A percentile compares a stretch with the other conserved stretches of the same genome.
phyloP scores from a whole-genome alignment of 2,329 filamentous ascomycete genomes.

The Cryphonectria carpinicola region DNA sequence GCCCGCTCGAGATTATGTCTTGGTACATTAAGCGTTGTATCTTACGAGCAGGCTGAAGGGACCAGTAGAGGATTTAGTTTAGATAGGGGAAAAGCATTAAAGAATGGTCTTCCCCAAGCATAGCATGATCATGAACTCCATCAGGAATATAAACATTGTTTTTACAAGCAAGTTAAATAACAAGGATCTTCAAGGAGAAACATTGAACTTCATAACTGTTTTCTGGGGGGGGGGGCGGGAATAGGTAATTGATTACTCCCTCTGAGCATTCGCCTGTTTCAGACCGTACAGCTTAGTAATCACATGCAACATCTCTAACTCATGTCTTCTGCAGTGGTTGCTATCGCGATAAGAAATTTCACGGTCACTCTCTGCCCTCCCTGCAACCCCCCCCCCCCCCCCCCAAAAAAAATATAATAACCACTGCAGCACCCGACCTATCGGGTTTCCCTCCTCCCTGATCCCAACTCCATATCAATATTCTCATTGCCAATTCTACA shows the following conservation, averaged over 20 bases:
- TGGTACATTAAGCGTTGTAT: not conserved
- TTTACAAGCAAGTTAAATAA: not conserved
- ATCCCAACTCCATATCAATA: not conserved
- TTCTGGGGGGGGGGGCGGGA: too few relatives aligned
- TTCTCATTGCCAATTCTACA: slow-evolving; percentile 1
- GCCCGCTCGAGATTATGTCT: not conserved
- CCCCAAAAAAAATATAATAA: not conserved
- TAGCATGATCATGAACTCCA: not conserved
- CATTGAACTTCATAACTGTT: too few relatives aligned
- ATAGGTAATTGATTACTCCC: too few relatives aligned
- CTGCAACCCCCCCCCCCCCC: not conserved
- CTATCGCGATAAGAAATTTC: slow-evolving; percentile 24
- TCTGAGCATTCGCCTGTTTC: not conserved
- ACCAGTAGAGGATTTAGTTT: not conserved
- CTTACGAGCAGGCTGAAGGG: not conserved
- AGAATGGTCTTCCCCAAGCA: not conserved
- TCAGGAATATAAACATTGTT: not conserved
- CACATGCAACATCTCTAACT: not conserved
- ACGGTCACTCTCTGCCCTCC: not conserved
- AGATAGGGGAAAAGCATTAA: not conserved
- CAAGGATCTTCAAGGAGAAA: too few relatives aligned
- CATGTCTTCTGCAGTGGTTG: not conserved
- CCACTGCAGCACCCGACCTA: not conserved
- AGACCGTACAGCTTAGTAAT: not conserved
- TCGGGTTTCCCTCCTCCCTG: not conserved